Conservation (phyloP, 257 asterid species). For the Nicotiana benthamiana region DNA sequence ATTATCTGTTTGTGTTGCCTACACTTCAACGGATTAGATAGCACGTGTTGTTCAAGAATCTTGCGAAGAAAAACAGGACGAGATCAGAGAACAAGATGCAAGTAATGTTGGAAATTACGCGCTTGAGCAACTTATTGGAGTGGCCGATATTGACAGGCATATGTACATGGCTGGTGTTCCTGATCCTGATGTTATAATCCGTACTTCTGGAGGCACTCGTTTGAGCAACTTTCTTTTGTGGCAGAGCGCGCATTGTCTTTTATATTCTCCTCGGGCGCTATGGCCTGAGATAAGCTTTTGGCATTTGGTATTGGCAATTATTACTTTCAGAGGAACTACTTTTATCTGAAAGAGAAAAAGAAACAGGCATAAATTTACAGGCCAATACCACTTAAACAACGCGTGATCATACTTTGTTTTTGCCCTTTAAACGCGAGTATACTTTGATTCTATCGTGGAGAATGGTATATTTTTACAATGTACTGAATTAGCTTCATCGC, state of each 20-base stretch:
- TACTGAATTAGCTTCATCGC: neutral
- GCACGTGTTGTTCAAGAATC: constrained; percentile 44
- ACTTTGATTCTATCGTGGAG: neutral
- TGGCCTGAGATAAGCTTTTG: constrained; percentile 74
- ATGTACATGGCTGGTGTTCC: constrained; percentile 58
- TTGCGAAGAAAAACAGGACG: constrained; percentile 33
- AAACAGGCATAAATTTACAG: constrained; percentile 17
- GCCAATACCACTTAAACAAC: too few species aligned
- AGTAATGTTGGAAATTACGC: constrained; percentile 8
- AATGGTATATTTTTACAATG: neutral
- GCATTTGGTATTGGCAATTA: constrained; percentile 48
- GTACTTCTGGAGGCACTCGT: constrained; percentile 74
- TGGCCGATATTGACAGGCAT: constrained; percentile 42
- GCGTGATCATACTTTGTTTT: too few species aligned
- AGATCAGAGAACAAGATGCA: constrained; percentile 4
- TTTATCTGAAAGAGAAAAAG: constrained; percentile 34
- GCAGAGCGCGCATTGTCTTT: constrained; percentile 53
- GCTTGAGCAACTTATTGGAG: constrained; percentile 17
- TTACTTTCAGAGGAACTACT: constrained; percentile 46
- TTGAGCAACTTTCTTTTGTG: constrained; percentile 75
- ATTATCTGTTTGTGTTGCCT: constrained; percentile 59
- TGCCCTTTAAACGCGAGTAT: neutral
- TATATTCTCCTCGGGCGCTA: constrained; percentile 49
- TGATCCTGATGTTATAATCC: constrained; percentile 59
- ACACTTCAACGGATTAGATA: constrained; percentile 67